Conservation (phyloP, 176 grass and related monocot genomes). For the Lolium multiflorum region DNA sequence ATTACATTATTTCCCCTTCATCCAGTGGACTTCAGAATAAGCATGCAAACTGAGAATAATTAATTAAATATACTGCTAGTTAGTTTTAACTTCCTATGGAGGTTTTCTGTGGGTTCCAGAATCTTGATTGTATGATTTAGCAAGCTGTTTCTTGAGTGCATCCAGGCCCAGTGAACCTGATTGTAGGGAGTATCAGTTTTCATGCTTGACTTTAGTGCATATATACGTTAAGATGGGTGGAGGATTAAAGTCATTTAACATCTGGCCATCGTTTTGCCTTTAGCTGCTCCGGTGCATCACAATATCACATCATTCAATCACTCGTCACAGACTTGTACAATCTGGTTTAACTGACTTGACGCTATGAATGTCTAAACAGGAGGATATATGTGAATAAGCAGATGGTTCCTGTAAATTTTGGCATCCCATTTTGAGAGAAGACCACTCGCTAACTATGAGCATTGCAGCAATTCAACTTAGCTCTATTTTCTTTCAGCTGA, state of each 20-base stretch:
- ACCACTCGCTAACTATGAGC: neutral
- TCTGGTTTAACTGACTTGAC: neutral
- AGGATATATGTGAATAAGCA: neutral
- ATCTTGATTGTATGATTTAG: conserved; percentile 8
- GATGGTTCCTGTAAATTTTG: neutral
- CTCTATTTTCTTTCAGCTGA: neutral
- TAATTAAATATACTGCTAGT: neutral
- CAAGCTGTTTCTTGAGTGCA: neutral
- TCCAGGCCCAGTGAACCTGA: conserved; percentile 1
- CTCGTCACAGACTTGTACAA: neutral
- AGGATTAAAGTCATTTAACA: neutral
- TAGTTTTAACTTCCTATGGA: neutral
- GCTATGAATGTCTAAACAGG: neutral
- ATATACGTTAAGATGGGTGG: neutral
- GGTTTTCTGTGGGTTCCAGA: neutral
- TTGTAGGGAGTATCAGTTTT: neutral
- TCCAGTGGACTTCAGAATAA: neutral
- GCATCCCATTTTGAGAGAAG: neutral
- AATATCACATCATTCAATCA: neutral
- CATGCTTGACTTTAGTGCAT: neutral
- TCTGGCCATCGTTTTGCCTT: neutral
- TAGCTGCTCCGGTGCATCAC: neutral
- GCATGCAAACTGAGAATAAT: neutral
- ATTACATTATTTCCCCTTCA: neutral
- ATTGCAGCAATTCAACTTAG: neutral